These are phyloP conservation scores for Asterophora lycoperdoides DNA, from an alignment of 768 basidiomycete species.

Conservation along the genomic window DNA sequence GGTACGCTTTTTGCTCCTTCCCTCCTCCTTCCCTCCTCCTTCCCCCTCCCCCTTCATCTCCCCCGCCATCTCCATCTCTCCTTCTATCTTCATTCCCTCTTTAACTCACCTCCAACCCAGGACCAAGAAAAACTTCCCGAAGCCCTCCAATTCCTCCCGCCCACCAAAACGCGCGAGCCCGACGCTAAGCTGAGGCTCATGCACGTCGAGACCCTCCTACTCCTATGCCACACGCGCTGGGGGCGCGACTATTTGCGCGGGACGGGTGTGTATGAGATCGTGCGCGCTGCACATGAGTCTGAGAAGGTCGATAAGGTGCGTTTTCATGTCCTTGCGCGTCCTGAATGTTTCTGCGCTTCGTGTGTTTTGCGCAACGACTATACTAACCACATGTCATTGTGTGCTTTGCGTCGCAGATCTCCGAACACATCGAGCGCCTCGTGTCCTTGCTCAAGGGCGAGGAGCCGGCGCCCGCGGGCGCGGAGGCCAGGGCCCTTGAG, in stretches of 20 bases:
- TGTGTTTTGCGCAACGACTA: too few species aligned
- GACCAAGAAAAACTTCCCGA: conserved; percentile 85
- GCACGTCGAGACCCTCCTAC: conserved; percentile 83
- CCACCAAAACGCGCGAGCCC: conserved; percentile 77
- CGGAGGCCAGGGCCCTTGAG: too few species aligned
- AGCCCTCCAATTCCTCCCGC: conserved; percentile 83
- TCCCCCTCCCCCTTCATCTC: not conserved
- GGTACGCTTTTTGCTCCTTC: conserved; percentile 33
- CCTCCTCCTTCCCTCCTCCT: not conserved
- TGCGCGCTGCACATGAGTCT: conserved; percentile 70
- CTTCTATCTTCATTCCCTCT: too few species aligned
- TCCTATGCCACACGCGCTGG: conserved; percentile 86
- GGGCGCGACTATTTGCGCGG: conserved; percentile 78
- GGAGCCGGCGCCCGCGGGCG: conserved; percentile 42
- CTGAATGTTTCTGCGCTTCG: too few species aligned
- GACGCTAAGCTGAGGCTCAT: conserved; percentile 75
- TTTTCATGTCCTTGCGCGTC: not conserved
- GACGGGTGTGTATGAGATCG: conserved; percentile 83
- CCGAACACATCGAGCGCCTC: conserved; percentile 82
- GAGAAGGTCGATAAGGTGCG: conserved; percentile 77
- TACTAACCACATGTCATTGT: too few species aligned
- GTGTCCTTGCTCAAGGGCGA: conserved; percentile 83
- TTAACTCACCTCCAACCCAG: conserved; percentile 32
- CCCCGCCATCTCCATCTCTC: too few species aligned
- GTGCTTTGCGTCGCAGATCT: too few species aligned